phyloP scores from a whole-genome alignment of 2,329 filamentous ascomycete species.

The Colletotrichum truncatum region DNA sequence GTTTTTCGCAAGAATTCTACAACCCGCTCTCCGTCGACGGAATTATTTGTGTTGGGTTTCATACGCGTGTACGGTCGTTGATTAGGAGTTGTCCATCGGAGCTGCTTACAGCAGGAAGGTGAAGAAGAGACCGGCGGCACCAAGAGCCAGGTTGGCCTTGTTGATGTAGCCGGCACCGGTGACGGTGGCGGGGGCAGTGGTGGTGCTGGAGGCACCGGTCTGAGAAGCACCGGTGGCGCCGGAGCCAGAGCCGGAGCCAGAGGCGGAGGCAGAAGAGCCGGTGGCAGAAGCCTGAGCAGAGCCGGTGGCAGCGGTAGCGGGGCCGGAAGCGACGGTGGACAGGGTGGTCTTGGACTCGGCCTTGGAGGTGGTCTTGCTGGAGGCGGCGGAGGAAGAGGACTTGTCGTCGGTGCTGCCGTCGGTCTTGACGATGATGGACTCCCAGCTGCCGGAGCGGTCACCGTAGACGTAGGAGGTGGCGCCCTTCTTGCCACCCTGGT shows the following conservation, averaged over 20 bases:
- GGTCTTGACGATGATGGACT: constrained; percentile 58
- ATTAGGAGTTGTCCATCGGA: background rate
- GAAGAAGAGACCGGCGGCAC: constrained; percentile 31
- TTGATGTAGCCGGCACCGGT: constrained; percentile 27
- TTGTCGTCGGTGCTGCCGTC: constrained; percentile 28
- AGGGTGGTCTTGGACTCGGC: constrained; percentile 28
- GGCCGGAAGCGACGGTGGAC: constrained; percentile 24
- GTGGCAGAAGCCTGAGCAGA: constrained; percentile 4
- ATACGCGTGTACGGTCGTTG: constrained; percentile 23
- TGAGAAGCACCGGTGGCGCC: background rate
- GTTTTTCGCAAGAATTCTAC: constrained; percentile 20
- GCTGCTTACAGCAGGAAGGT: constrained; percentile 31
- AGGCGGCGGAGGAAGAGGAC: constrained; percentile 23
- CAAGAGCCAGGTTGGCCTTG: constrained; percentile 32
- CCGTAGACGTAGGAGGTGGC: constrained; percentile 62
- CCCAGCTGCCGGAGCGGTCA: constrained; percentile 57
- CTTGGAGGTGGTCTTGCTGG: constrained; percentile 30
- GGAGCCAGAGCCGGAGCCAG: constrained; percentile 7
- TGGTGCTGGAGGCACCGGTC: constrained; percentile 3
- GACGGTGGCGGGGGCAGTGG: constrained; percentile 18
- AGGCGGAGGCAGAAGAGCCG: background rate
- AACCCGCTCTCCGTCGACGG: constrained; percentile 30
- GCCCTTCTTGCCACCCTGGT: constrained; percentile 56
- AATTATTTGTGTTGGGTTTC: constrained; percentile 14
- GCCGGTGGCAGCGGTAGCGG: constrained; percentile 13